Percentiles rank a stretch among this genome's conserved stretches.
phyloP scores from a whole-genome alignment of 2,329 filamentous ascomycete species.

The Pseudofabraea citricarpa region DNA sequence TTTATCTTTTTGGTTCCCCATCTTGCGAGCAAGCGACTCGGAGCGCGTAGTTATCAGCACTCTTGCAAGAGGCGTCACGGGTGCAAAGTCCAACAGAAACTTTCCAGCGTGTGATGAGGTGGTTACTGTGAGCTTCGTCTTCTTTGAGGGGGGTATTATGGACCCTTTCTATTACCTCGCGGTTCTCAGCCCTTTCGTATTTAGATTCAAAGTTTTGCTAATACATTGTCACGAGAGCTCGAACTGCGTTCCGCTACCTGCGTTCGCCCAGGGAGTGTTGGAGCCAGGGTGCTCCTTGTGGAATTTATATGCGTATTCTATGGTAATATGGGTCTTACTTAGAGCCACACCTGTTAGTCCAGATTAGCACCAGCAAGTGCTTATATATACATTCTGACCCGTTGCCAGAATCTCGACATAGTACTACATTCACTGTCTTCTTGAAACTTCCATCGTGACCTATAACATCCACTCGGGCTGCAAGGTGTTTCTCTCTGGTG shows the following conservation, averaged over 20 bases:
- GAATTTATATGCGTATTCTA: background rate
- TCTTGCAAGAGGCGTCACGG: background rate
- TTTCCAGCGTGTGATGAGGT: background rate
- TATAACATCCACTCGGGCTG: background rate
- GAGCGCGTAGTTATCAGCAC: background rate
- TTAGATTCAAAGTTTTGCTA: background rate
- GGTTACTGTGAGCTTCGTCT: background rate
- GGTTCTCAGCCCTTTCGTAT: background rate
- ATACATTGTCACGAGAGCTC: background rate
- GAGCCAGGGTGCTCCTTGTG: background rate
- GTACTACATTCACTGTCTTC: background rate
- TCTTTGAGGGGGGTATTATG: background rate
- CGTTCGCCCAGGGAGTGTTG: background rate
- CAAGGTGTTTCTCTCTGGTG: background rate
- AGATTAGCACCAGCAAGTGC: background rate
- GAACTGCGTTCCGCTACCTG: background rate
- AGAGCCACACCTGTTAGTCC: background rate
- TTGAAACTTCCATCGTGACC: background rate
- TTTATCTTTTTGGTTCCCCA: background rate
- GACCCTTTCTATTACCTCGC: background rate
- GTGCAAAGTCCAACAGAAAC: background rate
- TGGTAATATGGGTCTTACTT: background rate
- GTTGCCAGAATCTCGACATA: background rate
- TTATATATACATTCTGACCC: background rate
- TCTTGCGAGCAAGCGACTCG: background rate